These are phyloP conservation scores for Phytophthora rubi DNA, from an alignment of 352 stramenopile species.

Conservation along the genomic window DNA sequence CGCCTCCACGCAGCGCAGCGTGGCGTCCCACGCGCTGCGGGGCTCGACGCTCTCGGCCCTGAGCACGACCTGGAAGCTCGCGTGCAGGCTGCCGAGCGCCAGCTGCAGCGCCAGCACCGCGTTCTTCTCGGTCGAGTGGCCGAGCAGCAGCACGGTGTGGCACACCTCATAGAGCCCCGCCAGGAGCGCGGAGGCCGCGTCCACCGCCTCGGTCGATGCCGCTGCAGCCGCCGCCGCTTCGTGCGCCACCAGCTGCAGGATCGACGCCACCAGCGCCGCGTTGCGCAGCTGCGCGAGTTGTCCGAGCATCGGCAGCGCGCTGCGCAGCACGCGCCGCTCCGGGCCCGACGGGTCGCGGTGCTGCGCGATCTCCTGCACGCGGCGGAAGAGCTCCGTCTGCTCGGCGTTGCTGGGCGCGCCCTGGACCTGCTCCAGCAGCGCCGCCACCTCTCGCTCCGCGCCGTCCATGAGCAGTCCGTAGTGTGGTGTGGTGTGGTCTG, in stretches of 20 bases:
- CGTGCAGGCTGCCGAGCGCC: constrained; percentile 40
- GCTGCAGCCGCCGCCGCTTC: constrained; percentile 11
- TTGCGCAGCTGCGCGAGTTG: constrained; percentile 67
- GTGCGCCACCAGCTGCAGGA: constrained; percentile 60
- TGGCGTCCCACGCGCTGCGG: constrained; percentile 41
- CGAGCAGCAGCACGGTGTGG: constrained; percentile 69
- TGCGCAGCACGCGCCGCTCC: constrained; percentile 47
- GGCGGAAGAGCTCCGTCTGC: constrained; percentile 66
- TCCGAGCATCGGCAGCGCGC: constrained; percentile 48
- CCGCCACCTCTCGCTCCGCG: constrained; percentile 51
- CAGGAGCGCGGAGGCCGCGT: constrained; percentile 36
- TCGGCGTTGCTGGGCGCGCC: constrained; percentile 48
- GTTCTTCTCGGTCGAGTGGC: constrained; percentile 81
- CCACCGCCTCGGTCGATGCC: constrained; percentile 3
- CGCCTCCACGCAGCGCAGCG: constrained; percentile 54
- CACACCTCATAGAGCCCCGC: constrained; percentile 57
- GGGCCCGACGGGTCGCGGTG: constrained; percentile 60
- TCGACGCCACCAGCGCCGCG: constrained; percentile 55
- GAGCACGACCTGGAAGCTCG: constrained; percentile 51
- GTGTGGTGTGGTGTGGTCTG: background rate
- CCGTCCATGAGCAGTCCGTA: constrained; percentile 29
- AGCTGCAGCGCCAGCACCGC: constrained; percentile 60
- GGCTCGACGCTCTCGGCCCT: constrained; percentile 23
- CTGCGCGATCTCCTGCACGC: constrained; percentile 66
- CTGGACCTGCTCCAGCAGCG: constrained; percentile 62